Percentiles rank a stretch among this genome's conserved stretches.
phyloP scores from a whole-genome alignment of 306 rosid species.

The Malus domestica region ASM211411v1 NC_041803.1:89001-89500 shows the following conservation, averaged over 20 bases:
- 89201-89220: neutral
- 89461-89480: conserved; percentile 52
- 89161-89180: conserved; percentile 1
- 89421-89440: conserved; percentile 97
- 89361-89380: neutral
- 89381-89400: neutral
- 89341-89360: neutral
- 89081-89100: conserved; percentile 86
- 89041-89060: neutral
- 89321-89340: neutral
- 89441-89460: conserved; percentile 98
- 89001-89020: conserved; percentile 10
- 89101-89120: conserved; percentile 77
- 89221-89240: neutral
- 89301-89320: neutral
- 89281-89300: neutral
- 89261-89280: neutral
- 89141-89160: conserved; percentile 25
- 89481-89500: conserved; percentile 8
- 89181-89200: neutral
- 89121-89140: conserved; percentile 99
- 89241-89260: neutral
- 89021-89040: conserved; percentile 25
- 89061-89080: neutral
- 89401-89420: conserved; percentile 95